Conservation (phyloP, 1,139 yeast genomes). For the Hansenula lynferdii region DNA sequence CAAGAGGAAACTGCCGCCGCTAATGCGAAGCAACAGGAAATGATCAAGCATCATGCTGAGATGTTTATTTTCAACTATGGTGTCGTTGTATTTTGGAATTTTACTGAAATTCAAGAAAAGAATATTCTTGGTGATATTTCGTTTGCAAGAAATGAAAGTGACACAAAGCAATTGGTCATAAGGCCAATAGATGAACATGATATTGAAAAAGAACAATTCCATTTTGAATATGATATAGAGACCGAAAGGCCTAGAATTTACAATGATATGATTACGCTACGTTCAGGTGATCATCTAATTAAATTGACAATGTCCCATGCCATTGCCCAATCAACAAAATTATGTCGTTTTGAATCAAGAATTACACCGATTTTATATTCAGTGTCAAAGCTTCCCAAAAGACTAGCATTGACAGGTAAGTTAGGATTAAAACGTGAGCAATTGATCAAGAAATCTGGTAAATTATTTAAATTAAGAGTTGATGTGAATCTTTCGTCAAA, state of each 20-base stretch:
- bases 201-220: conserved; percentile 92
- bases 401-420: conserved; percentile 84
- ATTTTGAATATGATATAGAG: conserved; percentile 81
- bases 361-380: conserved; percentile 82
- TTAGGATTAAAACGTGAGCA: conserved; percentile 77
- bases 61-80: conserved; percentile 89
- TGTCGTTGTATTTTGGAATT: conserved; percentile 96
- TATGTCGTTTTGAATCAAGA: conserved; percentile 86
- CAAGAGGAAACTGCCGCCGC: conserved; percentile 13
- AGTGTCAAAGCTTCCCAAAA: conserved; percentile 83
- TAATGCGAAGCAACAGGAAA: conserved; percentile 33
- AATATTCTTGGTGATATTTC: conserved; percentile 89
- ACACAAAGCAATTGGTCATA: conserved; percentile 43
- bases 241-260: conserved; percentile 84
- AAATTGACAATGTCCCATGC: conserved; percentile 94
- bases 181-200: conserved; percentile 85
- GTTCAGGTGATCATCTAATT: conserved; percentile 89
- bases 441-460: conserved; percentile 81
- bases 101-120: conserved; percentile 88
- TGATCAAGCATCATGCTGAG: conserved; percentile 77
- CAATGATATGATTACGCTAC: conserved; percentile 88
- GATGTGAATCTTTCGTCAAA: conserved; percentile 91
- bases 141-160: conserved; percentile 52
- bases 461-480: conserved; percentile 80
- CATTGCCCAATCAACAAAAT: conserved; percentile 91